Evolutionary conservation across 768 basidiomycete species (phyloP).

Genomic region (Lepiota venenata): DNA sequence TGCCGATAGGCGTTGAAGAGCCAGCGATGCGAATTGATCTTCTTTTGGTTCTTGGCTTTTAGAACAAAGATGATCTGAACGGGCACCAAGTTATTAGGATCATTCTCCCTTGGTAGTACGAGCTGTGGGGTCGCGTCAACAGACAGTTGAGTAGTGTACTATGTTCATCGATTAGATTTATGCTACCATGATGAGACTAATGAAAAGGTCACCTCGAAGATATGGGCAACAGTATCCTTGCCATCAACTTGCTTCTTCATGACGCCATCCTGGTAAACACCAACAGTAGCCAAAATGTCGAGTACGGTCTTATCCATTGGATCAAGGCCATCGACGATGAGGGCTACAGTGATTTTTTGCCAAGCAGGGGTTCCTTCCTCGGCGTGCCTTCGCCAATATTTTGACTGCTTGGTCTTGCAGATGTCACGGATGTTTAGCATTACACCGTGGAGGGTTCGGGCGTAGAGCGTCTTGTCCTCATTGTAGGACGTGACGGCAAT

Average conservation of each 20-base stretch:
- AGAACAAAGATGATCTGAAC: slow-evolving; percentile 90
- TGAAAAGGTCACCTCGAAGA: slow-evolving; percentile 71
- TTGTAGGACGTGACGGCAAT: slow-evolving; percentile 95
- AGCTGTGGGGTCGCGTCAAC: slow-evolving; percentile 89
- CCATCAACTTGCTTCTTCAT: slow-evolving; percentile 92
- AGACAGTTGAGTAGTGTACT: slow-evolving; percentile 97
- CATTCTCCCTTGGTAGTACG: slow-evolving; percentile 85
- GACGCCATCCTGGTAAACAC: slow-evolving; percentile 92
- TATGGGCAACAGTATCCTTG: slow-evolving; percentile 89
- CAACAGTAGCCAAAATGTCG: slow-evolving; percentile 85
- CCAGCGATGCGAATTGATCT: slow-evolving; percentile 96
- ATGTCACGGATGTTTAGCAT: slow-evolving; percentile 99
- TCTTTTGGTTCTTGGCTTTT: slow-evolving; percentile 94
- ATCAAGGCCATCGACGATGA: slow-evolving; percentile 91
- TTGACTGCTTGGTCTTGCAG: slow-evolving; percentile 92
- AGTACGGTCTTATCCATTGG: slow-evolving; percentile 95
- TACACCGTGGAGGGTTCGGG: slow-evolving; percentile 89
- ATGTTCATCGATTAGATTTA: not conserved
- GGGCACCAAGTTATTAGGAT: slow-evolving; percentile 89
- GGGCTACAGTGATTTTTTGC: slow-evolving; percentile 88
- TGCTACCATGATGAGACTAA: not conserved
- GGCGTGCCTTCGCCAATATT: slow-evolving; percentile 82
- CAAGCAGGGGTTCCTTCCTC: slow-evolving; percentile 85
- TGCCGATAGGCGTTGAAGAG: slow-evolving; percentile 92
- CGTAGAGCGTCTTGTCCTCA: slow-evolving; percentile 89